Evolutionary conservation across 176 grass and related monocot species (phyloP).

Genomic region (Carex parvula): DNA sequence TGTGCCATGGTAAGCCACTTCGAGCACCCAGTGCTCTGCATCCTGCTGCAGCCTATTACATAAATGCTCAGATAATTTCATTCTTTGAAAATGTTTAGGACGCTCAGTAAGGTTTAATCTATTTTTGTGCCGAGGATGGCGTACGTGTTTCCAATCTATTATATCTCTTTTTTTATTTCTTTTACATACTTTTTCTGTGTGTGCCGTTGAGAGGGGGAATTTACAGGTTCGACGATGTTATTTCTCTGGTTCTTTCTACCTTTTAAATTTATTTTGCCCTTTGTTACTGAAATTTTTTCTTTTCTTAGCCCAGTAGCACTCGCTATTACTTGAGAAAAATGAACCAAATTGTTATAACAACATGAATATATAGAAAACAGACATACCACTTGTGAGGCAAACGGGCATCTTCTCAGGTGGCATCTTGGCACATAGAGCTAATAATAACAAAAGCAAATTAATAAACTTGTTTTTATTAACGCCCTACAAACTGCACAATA

Average conservation of each 20-base stretch:
- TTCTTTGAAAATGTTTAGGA: neutral
- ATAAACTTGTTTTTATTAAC: neutral
- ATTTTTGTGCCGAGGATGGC: neutral
- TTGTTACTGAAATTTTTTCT: neutral
- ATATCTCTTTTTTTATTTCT: neutral
- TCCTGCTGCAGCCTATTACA: slow-evolving; percentile 48
- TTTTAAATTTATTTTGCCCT: neutral
- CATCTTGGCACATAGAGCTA: slow-evolving; percentile 67
- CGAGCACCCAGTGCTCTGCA: slow-evolving; percentile 72
- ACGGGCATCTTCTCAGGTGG: slow-evolving; percentile 76
- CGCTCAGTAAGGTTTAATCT: neutral
- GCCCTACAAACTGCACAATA: neutral
- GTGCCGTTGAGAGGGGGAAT: neutral
- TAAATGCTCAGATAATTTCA: neutral
- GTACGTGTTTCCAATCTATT: neutral
- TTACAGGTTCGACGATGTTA: neutral
- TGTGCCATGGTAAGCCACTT: slow-evolving; percentile 45
- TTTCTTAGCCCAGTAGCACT: neutral
- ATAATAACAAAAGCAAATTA: slow-evolving; percentile 8
- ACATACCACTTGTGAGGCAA: slow-evolving; percentile 71
- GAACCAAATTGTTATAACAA: neutral
- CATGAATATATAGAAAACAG: neutral
- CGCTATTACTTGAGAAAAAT: neutral
- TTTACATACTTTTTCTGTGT: neutral
- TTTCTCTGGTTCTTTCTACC: neutral